Percentiles rank a stretch among this genome's conserved stretches.
phyloP scores from a whole-genome alignment of 2,329 filamentous ascomycete species.

The Dactylellina leptospora region DNA sequence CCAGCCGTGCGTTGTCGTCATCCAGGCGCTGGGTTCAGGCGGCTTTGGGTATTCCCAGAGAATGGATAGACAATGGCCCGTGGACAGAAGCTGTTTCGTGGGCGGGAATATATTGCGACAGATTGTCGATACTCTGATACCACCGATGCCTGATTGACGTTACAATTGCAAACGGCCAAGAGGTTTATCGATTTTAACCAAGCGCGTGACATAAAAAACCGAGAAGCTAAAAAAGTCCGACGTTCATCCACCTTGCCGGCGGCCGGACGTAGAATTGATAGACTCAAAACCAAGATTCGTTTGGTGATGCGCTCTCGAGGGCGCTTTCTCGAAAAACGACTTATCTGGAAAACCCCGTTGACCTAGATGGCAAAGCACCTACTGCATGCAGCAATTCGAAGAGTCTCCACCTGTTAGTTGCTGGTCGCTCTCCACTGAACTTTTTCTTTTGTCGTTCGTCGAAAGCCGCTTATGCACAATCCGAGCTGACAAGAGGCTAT shows the following conservation, averaged over 20 bases:
- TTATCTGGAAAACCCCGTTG: background rate
- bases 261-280: background rate
- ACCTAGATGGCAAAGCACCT: constrained; percentile 8
- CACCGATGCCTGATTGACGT: background rate
- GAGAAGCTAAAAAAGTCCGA: background rate
- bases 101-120: too few relatives aligned
- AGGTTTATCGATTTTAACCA: constrained; percentile 9
- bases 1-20: constrained; percentile 5
- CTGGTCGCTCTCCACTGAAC: constrained; percentile 26
- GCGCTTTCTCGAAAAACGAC: constrained; percentile 2
- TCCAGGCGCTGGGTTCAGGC: background rate
- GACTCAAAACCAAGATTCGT: background rate
- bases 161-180: constrained; percentile 23
- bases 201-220: constrained; percentile 26
- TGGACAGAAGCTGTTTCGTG: too few relatives aligned
- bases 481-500: constrained; percentile 34
- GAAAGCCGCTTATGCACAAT: constrained; percentile 27
- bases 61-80: background rate
- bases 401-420: constrained; percentile 23
- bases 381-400: constrained; percentile 8
- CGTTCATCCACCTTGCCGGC: background rate
- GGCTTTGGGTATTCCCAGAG: background rate
- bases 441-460: background rate
- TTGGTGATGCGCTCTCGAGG: background rate
- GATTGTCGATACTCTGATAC: too few relatives aligned